Conservation (phyloP, 148 eudicot species). For the Rhododendron mucronatum region DNA sequence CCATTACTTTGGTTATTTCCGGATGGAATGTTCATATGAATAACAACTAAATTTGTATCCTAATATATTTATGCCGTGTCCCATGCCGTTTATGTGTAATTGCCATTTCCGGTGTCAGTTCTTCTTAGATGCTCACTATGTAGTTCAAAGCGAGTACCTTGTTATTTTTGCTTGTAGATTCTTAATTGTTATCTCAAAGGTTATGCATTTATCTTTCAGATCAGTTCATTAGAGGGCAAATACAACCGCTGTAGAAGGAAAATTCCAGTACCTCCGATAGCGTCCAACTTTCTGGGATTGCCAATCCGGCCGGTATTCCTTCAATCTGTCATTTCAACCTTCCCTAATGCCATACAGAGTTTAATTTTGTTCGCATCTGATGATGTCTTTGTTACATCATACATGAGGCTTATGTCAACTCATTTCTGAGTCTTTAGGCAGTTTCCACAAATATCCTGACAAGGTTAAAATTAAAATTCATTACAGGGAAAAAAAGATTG, state of each 20-base stretch:
- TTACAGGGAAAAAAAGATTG: slow-evolving; percentile 69
- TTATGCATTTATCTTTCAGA: not conserved
- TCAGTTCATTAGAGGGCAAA: slow-evolving; percentile 32
- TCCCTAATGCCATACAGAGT: not conserved
- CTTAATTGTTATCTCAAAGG: slow-evolving; percentile 5
- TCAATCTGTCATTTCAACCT: not conserved
- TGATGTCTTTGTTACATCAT: not conserved
- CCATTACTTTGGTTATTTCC: not conserved
- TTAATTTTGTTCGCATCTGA: not conserved
- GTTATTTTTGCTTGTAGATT: not conserved
- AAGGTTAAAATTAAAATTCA: slow-evolving; percentile 4
- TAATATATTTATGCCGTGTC: not conserved
- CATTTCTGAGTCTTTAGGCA: not conserved
- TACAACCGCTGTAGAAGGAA: slow-evolving; percentile 50
- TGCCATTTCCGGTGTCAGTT: not conserved
- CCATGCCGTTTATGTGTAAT: not conserved
- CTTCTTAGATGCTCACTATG: not conserved
- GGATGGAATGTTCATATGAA: not conserved
- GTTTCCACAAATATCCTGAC: not conserved
- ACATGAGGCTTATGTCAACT: not conserved
- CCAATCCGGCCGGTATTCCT: slow-evolving; percentile 70
- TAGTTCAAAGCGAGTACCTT: not conserved
- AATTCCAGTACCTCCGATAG: slow-evolving; percentile 19
- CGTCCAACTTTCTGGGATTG: slow-evolving; percentile 62
- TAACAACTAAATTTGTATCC: not conserved